Conservation (phyloP, 768 basidiomycete genomes). For the Chlorophyllum brunneum region DNA sequence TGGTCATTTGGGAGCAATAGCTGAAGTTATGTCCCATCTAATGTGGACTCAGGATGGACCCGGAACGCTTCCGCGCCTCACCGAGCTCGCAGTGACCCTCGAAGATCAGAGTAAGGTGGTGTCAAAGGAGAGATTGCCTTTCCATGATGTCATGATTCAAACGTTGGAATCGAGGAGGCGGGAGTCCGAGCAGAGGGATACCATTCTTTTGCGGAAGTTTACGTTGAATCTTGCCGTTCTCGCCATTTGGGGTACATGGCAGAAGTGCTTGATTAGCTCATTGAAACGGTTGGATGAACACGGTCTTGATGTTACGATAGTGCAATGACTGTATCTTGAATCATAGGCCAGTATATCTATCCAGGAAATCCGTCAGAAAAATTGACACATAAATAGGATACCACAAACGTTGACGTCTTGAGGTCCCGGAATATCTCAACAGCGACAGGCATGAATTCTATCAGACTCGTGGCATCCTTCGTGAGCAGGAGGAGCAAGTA, state of each 20-base stretch:
- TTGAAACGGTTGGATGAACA: not conserved
- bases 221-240: not conserved
- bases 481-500: too few species aligned
- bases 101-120: not conserved
- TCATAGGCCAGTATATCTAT: too few species aligned
- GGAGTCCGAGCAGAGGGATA: not conserved
- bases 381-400: too few species aligned
- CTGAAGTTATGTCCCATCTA: not conserved
- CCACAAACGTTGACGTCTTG: too few species aligned
- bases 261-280: not conserved
- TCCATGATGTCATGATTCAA: not conserved
- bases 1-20: not conserved
- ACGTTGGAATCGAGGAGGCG: not conserved
- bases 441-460: too few species aligned
- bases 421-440: too few species aligned
- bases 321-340: too few species aligned
- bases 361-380: too few species aligned
- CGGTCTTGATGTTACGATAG: not conserved
- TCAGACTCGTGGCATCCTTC: too few species aligned
- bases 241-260: not conserved
- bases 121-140: not conserved
- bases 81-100: not conserved
- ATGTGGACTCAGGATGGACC: not conserved
- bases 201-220: not conserved
- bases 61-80: not conserved